Evolutionary conservation across 148 eudicot genomes (phyloP), one percentile per base, ranked within the genome.

Genomic region (Fallopia convolvulus): DNA sequence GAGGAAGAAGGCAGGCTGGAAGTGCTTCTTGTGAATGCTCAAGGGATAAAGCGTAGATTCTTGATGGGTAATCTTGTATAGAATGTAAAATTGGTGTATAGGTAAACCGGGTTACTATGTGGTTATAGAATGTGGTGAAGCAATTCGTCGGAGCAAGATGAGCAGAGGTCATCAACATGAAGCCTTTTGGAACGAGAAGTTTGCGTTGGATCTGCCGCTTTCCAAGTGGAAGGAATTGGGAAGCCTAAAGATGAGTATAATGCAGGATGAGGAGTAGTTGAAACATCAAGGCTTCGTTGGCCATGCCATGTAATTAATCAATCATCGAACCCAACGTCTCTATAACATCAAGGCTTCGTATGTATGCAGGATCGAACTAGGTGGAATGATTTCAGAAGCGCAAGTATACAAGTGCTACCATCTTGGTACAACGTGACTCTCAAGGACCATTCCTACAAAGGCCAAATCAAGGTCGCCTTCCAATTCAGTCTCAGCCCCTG

Each of bases 381-480:
- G 72, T 15, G 72, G 72, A 15, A 14, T 68, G 7, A 68, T 68
- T 36, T 68, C 46, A 15, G 72, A 68, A 68, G 72, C n/a, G 20
- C 23, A 68, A 39, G 44, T 65, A 75, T 89, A 12, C 92, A 90
- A 56, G 23, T 94, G 32, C 76, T 75, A 75, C 93, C 98, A 61
- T 80, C 87, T 66, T 83, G 83, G 44, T 88, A 90, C 77, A 94
- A 92, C 47, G 89, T 94, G 66, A 90, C 90, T 41, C 87, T 88
- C 21, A 89, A 94, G 76, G 98, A 94, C 76, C 88, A 88, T 26
- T 84, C 98, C 32, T 94, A 84, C 85, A 86, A 86, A 77, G 98
- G 98, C 58, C 80, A 94, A 78, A 86, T 94, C 55, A 92, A 85
- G 80, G 81, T 94, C 15, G 98, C 94, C 2, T 77, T 92, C 14